Conservation (phyloP, 2,329 filamentous ascomycete genomes). For the Talaromyces rugulosus region DNA sequence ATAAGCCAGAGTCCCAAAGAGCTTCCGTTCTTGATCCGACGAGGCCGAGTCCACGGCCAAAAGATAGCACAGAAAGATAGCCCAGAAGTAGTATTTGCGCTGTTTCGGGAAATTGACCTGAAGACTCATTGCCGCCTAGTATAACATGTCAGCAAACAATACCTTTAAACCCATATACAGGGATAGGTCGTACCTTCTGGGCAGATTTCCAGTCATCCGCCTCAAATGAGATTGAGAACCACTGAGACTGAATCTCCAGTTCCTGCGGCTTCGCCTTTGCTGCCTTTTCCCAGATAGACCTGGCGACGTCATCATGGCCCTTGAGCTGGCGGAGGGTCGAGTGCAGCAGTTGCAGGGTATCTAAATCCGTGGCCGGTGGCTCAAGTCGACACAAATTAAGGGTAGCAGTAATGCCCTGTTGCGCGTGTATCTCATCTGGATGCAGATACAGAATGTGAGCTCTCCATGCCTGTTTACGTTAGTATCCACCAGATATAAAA, state of each 20-base stretch:
- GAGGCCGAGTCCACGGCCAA: conserved; percentile 32
- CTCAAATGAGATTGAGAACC: conserved; percentile 42
- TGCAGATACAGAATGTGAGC: conserved; percentile 38
- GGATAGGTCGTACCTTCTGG: conserved; percentile 36
- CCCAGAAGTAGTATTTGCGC: conserved; percentile 48
- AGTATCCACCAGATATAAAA: not conserved
- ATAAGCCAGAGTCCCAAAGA: conserved; percentile 49
- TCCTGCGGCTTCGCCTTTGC: conserved; percentile 41
- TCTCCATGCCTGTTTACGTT: conserved; percentile 36
- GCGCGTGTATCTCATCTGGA: conserved; percentile 37
- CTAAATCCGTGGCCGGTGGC: conserved; percentile 41
- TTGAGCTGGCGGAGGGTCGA: conserved; percentile 34
- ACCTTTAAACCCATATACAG: not conserved
- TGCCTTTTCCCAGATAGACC: conserved; percentile 45
- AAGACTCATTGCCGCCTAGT: conserved; percentile 46
- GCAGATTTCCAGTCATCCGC: conserved; percentile 43
- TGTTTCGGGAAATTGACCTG: conserved; percentile 47
- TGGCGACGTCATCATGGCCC: conserved; percentile 30
- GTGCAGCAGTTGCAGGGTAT: conserved; percentile 41
- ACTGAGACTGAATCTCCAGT: conserved; percentile 40
- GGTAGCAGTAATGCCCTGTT: conserved; percentile 41
- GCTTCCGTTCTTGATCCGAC: conserved; percentile 39
- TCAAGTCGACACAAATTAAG: conserved; percentile 39
- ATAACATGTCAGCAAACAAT: not conserved
- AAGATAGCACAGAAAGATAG: conserved; percentile 44